Percentiles rank a stretch among this genome's conserved stretches.
Conservation (phyloP, 2,329 filamentous ascomycete genomes). For the Alternaria sp. region DNA sequence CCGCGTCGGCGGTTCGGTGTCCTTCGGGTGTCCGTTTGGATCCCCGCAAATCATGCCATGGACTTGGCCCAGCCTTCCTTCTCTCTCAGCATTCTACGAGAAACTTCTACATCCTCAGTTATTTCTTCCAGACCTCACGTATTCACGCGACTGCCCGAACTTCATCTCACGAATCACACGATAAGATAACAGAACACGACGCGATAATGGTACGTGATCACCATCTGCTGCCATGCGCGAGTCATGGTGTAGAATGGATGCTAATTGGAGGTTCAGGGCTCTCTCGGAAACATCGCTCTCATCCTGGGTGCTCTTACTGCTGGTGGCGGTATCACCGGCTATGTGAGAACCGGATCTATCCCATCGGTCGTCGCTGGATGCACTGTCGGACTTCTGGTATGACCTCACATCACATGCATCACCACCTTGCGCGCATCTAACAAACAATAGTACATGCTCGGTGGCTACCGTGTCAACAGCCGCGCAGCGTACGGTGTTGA, state of each 20-base stretch:
- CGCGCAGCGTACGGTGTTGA: slow-evolving; percentile 83
- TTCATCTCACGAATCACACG: too few relatives aligned
- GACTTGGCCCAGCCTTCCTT: background rate
- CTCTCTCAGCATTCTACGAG: background rate
- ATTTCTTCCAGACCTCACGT: background rate
- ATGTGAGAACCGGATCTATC: slow-evolving; percentile 80
- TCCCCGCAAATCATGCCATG: slow-evolving; percentile 27
- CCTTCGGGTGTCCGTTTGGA: slow-evolving; percentile 17
- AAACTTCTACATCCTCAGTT: background rate
- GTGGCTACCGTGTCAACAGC: slow-evolving; percentile 79
- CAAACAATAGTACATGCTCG: slow-evolving; percentile 68
- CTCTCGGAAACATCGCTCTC: slow-evolving; percentile 70
- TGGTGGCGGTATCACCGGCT: slow-evolving; percentile 86
- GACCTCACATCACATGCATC: slow-evolving; percentile 7
- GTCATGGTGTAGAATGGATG: slow-evolving; percentile 3
- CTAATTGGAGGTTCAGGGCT: slow-evolving; percentile 15
- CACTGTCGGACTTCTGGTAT: slow-evolving; percentile 74
- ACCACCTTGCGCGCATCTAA: background rate
- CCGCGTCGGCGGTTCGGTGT: slow-evolving; percentile 7
- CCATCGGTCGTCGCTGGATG: slow-evolving; percentile 86
- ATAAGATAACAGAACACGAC: background rate
- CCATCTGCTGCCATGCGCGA: background rate
- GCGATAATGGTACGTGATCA: background rate
- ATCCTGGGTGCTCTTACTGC: slow-evolving; percentile 82
- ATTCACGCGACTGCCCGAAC: background rate